phyloP scores from a whole-genome alignment of 2,329 filamentous ascomycete genomes.

The Aurifilum marmelostoma region DNA sequence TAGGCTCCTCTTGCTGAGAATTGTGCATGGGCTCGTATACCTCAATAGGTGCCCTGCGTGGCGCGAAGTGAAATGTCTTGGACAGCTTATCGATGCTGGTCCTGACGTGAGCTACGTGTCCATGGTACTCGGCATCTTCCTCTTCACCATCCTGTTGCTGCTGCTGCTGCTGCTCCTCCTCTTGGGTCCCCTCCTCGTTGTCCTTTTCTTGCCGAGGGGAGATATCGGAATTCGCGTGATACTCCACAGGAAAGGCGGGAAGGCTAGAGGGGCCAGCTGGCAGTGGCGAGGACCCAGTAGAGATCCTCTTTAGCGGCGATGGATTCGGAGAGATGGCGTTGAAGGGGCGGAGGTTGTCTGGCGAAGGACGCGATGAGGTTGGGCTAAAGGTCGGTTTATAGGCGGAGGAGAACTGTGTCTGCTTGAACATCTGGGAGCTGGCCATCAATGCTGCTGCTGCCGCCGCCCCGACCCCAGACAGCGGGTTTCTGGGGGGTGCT shows the following conservation, averaged over 20 bases:
- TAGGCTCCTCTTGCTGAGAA: not conserved
- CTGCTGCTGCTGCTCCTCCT: not conserved
- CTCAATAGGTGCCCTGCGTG: slow-evolving; percentile 11
- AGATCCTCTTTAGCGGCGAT: slow-evolving; percentile 55
- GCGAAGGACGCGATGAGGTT: slow-evolving; percentile 62
- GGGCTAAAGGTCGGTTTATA: slow-evolving; percentile 52
- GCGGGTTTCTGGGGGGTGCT: slow-evolving; percentile 52
- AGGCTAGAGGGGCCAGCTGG: slow-evolving; percentile 45
- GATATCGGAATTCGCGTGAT: slow-evolving; percentile 18
- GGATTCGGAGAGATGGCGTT: slow-evolving; percentile 52
- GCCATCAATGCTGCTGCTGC: slow-evolving; percentile 40
- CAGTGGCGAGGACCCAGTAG: slow-evolving; percentile 51
- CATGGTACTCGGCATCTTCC: not conserved
- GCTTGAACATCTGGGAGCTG: slow-evolving; percentile 57
- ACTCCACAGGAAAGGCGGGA: slow-evolving; percentile 36
- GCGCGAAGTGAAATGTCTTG: slow-evolving; percentile 8
- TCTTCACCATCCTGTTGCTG: not conserved
- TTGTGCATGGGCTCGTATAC: slow-evolving; percentile 7
- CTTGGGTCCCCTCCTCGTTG: slow-evolving; percentile 29
- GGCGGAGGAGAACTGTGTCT: slow-evolving; percentile 59
- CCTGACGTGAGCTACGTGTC: slow-evolving; percentile 30
- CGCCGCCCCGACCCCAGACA: slow-evolving; percentile 39
- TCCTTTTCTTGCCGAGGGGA: slow-evolving; percentile 23
- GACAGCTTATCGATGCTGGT: not conserved
- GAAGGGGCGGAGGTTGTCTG: slow-evolving; percentile 44